A percentile compares a stretch with the other conserved stretches of the same genome.
These are phyloP conservation scores for Sarcocystis neurona DNA, from an alignment of 169 alveolate species.

Conservation along the genomic window DNA sequence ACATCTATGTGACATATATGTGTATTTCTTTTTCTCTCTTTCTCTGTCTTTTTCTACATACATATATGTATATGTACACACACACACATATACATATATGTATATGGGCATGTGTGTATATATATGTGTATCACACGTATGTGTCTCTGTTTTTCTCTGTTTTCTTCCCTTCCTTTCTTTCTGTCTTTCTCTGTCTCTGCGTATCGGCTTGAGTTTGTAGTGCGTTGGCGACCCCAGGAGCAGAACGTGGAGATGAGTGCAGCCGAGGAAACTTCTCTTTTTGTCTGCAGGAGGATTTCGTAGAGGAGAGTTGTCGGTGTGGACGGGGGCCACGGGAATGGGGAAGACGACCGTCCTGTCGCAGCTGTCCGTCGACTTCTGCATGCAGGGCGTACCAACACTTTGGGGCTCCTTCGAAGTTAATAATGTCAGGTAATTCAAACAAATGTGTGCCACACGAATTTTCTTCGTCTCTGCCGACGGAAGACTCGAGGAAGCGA, in stretches of 20 bases:
- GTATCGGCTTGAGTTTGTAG: too few relatives aligned
- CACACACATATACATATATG: too few relatives aligned
- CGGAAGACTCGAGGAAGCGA: background rate
- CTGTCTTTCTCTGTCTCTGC: background rate
- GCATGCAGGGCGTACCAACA: conserved; percentile 89
- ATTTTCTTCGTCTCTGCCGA: background rate
- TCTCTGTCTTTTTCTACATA: too few relatives aligned
- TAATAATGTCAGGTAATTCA: conserved; percentile 82
- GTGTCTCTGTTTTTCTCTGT: background rate
- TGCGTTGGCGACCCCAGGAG: too few relatives aligned
- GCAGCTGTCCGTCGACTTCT: conserved; percentile 91
- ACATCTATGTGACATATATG: too few relatives aligned
- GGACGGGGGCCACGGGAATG: conserved; percentile 97
- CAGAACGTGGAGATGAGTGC: background rate
- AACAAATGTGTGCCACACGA: too few relatives aligned
- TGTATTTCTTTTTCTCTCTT: too few relatives aligned
- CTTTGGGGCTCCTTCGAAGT: conserved; percentile 97
- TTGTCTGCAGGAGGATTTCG: conserved; percentile 86
- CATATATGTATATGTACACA: too few relatives aligned
- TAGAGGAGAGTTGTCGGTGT: conserved; percentile 91
- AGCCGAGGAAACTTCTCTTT: background rate
- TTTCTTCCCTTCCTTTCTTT: background rate
- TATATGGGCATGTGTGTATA: too few relatives aligned
- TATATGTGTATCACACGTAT: background rate
- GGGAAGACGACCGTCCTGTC: conserved; percentile 95